Evolutionary conservation across 202 grass and related monocot species (phyloP).

Genomic region (Dendrocalamus latiflorus): DNA sequence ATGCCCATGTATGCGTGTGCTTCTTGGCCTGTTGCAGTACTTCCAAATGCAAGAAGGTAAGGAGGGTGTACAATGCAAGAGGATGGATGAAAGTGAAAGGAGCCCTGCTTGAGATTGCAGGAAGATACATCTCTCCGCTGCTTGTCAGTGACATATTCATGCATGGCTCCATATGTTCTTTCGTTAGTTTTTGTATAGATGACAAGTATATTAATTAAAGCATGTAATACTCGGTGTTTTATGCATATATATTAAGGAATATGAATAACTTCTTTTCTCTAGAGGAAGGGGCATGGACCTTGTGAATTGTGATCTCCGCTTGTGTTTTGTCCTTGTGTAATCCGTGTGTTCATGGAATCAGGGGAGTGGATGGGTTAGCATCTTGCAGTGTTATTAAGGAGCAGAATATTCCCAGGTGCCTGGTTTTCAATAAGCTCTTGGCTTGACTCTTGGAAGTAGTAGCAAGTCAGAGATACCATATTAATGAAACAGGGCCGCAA

Average conservation of each 20-base stretch:
- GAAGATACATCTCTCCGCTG: not conserved
- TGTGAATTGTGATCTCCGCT: slow-evolving; percentile 19
- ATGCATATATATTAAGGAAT: not conserved
- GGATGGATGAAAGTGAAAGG: not conserved
- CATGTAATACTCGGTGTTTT: not conserved
- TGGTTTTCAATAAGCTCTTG: too few relatives aligned
- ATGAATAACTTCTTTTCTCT: too few relatives aligned
- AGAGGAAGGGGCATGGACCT: not conserved
- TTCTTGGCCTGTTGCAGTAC: not conserved
- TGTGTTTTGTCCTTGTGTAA: too few relatives aligned
- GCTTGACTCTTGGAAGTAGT: too few relatives aligned
- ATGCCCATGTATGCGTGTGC: not conserved
- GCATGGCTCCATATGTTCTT: not conserved
- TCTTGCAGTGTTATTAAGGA: not conserved
- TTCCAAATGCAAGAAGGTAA: slow-evolving; percentile 4
- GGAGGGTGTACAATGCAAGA: not conserved
- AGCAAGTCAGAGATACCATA: too few relatives aligned
- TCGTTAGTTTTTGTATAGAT: slow-evolving; percentile 4
- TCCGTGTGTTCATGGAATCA: slow-evolving; percentile 28
- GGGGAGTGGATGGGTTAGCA: slow-evolving; percentile 19
- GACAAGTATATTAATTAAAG: not conserved
- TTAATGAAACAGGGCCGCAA: too few relatives aligned
- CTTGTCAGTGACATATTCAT: slow-evolving; percentile 8
- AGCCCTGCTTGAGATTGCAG: not conserved
- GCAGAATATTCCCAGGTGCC: slow-evolving; percentile 19